These are phyloP conservation scores for Canna indica DNA, from an alignment of 176 grass and related monocot genomes.

Conservation along the genomic window DNA sequence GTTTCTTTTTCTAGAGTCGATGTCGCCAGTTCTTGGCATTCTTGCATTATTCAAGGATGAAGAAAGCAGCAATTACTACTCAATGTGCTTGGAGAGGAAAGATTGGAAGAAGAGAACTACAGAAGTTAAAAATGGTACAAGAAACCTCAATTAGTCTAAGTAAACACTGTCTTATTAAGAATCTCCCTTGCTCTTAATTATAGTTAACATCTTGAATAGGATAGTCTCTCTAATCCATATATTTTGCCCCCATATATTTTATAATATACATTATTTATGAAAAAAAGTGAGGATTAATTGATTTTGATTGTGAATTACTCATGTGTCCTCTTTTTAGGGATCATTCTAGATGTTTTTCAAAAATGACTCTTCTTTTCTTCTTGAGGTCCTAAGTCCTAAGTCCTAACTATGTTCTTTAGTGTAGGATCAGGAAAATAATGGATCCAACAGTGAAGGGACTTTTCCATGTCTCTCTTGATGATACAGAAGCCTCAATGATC, in stretches of 20 bases:
- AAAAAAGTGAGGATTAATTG: too few species aligned
- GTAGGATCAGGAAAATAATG: background rate
- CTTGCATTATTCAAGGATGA: constrained; percentile 65
- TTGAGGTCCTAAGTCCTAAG: background rate
- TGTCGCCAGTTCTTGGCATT: constrained; percentile 71
- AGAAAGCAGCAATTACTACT: constrained; percentile 66
- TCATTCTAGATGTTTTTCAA: too few species aligned
- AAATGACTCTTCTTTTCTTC: background rate
- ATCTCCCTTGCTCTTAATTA: too few species aligned
- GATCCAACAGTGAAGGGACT: background rate
- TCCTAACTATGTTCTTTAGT: background rate
- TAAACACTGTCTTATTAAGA: background rate
- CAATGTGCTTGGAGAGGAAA: constrained; percentile 93
- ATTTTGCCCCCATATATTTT: too few species aligned
- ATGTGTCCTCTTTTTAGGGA: too few species aligned
- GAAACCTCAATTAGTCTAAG: background rate
- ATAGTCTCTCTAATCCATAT: too few species aligned
- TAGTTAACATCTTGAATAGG: too few species aligned
- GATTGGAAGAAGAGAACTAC: constrained; percentile 71
- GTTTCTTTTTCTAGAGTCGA: constrained; percentile 49
- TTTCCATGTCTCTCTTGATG: too few species aligned
- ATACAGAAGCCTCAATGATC: too few species aligned
- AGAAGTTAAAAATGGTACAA: constrained; percentile 77
- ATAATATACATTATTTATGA: too few species aligned
- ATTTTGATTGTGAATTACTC: too few species aligned